A percentile compares a stretch with the other conserved stretches of the same genome.
Conservation (phyloP, 495 filamentous ascomycete species). For the Copromyces sp. region DNA sequence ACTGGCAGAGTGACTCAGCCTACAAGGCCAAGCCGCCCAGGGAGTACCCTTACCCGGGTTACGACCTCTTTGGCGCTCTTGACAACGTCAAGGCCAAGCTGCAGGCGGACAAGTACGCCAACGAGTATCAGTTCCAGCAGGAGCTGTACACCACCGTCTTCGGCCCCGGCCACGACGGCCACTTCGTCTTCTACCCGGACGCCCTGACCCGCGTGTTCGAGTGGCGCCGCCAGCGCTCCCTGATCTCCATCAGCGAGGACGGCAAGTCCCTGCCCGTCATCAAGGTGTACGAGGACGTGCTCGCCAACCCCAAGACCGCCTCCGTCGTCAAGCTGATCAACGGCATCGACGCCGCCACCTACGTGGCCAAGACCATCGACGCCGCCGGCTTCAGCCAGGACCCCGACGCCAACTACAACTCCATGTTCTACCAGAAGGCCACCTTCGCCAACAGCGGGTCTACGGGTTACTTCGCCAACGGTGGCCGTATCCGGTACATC, state of each 20-base stretch:
- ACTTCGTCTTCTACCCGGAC: conserved; percentile 25
- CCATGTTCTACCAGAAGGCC: conserved; percentile 12
- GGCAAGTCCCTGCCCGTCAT: conserved; percentile 18
- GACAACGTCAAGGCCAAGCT: conserved; percentile 22
- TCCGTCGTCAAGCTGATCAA: conserved; percentile 20
- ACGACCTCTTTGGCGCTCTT: conserved; percentile 29
- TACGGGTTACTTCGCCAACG: conserved; percentile 6
- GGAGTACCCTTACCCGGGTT: conserved; percentile 19
- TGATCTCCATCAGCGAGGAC: conserved; percentile 23
- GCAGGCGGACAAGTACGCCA: conserved; percentile 25
- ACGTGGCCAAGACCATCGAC: conserved; percentile 12
- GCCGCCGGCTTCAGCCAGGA: conserved; percentile 16
- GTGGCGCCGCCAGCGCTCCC: conserved; percentile 7
- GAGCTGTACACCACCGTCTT: conserved; percentile 30
- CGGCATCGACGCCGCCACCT: conserved; percentile 17
- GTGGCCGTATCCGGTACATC: conserved; percentile 5
- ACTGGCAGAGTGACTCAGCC: conserved; percentile 32
- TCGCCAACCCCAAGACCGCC: conserved; percentile 5
- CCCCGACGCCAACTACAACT: conserved; percentile 24
- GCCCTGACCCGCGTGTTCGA: conserved; percentile 18
- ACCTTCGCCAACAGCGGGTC: background rate
- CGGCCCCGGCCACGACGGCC: conserved; percentile 37
- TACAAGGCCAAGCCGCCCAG: conserved; percentile 35
- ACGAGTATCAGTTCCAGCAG: conserved; percentile 43
- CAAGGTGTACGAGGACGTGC: conserved; percentile 11